A percentile compares a stretch with the other conserved stretches of the same genome.
Conservation (phyloP, 768 basidiomycete species). For the Suillus decipiens region DNA sequence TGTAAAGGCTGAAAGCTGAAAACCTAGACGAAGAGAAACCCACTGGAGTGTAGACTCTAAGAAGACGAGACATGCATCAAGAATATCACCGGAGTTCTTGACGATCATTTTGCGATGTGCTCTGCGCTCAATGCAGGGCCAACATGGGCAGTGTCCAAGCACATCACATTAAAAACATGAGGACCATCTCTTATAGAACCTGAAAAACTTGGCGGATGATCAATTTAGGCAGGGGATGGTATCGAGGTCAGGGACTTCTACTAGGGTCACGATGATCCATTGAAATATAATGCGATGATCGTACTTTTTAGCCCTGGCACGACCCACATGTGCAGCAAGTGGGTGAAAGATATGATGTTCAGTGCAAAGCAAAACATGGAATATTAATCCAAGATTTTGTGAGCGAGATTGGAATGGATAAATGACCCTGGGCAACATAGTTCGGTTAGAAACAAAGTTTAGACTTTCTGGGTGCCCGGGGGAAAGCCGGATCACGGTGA, state of each 20-base stretch:
- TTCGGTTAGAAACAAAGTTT: neutral
- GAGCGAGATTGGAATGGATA: neutral
- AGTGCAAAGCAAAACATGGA: too few species aligned
- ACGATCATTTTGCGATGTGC: constrained; percentile 6
- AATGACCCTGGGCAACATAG: neutral
- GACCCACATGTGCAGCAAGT: neutral
- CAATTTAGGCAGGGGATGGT: constrained; percentile 2
- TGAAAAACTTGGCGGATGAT: neutral
- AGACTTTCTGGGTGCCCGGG: neutral
- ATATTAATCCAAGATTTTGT: neutral
- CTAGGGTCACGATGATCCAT: neutral
- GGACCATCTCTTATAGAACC: neutral
- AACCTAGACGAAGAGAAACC: neutral
- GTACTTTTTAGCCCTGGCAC: neutral
- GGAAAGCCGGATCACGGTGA: neutral
- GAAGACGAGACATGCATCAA: neutral
- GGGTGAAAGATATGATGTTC: neutral
- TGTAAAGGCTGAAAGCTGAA: neutral
- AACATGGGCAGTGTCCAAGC: neutral
- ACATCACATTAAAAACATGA: constrained; percentile 7
- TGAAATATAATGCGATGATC: neutral
- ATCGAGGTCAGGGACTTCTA: neutral
- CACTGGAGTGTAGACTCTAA: neutral
- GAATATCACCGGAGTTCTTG: neutral
- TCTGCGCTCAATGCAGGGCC: neutral